These are phyloP conservation scores for Syzygium syzygioides DNA, from an alignment of 441 rosid genomes.

Conservation along the genomic window DNA sequence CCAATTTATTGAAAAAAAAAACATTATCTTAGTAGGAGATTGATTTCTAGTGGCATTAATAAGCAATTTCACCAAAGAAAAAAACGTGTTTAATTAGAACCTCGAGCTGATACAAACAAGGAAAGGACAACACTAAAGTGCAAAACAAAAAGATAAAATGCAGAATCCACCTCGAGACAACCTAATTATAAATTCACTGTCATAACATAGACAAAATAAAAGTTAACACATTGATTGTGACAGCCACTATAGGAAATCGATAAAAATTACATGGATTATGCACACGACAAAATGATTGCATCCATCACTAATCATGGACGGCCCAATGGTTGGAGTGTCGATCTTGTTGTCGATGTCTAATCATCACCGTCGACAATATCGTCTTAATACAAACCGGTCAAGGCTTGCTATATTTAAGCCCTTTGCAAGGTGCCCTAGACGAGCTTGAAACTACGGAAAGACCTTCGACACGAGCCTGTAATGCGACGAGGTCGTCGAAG, in stretches of 20 bases:
- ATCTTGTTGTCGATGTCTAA: background rate
- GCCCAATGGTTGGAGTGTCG: rapidly evolving
- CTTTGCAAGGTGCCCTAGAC: background rate
- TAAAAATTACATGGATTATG: too few species aligned
- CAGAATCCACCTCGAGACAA: too few species aligned
- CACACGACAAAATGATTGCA: too few species aligned
- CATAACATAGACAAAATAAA: background rate
- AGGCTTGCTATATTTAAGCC: background rate
- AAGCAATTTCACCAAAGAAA: background rate
- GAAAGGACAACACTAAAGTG: too few species aligned
- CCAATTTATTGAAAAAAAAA: background rate
- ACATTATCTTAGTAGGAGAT: background rate
- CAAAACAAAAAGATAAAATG: too few species aligned
- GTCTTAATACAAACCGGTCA: rapidly evolving
- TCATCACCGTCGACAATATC: rapidly evolving
- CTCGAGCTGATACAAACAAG: background rate
- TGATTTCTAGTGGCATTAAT: background rate
- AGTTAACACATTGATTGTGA: background rate
- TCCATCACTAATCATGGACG: too few species aligned
- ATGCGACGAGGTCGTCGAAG: background rate
- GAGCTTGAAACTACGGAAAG: background rate
- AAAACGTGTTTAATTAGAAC: background rate
- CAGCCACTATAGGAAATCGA: too few species aligned
- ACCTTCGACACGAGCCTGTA: background rate
- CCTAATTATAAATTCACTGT: too few species aligned